Percentiles rank a stretch among this genome's conserved stretches.
These are phyloP conservation scores for Cytospora leucostoma DNA, from an alignment of 2,329 filamentous ascomycete genomes.

Conservation along the genomic window DNA sequence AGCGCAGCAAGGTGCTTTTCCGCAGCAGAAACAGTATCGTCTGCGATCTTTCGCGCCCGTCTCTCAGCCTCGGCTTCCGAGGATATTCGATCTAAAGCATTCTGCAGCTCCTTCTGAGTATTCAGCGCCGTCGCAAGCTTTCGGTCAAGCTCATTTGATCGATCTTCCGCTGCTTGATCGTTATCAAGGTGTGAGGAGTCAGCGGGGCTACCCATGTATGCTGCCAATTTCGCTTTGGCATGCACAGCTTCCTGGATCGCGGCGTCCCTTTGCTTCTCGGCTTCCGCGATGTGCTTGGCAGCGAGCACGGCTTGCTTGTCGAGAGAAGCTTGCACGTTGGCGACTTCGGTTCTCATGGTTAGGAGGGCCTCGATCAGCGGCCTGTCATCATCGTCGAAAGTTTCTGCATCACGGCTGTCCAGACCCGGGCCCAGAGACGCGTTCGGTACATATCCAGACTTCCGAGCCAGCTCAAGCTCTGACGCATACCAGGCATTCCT, in stretches of 20 bases:
- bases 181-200: constrained; percentile 61
- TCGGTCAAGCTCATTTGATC: constrained; percentile 73
- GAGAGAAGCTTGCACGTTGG: constrained; percentile 85
- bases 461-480: constrained; percentile 86
- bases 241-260: constrained; percentile 96
- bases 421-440: constrained; percentile 69
- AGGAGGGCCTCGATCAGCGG: constrained; percentile 90
- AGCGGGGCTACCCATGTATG: constrained; percentile 66
- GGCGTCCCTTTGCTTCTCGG: constrained; percentile 90
- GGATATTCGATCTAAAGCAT: constrained; percentile 68
- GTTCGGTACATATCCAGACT: constrained; percentile 81
- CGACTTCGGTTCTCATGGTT: constrained; percentile 85
- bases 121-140: constrained; percentile 82
- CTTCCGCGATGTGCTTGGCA: constrained; percentile 86
- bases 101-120: constrained; percentile 76
- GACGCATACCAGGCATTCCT: constrained; percentile 97
- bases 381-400: constrained; percentile 88
- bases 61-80: constrained; percentile 79
- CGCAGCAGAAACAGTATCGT: constrained; percentile 81
- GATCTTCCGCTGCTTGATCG: constrained; percentile 63
- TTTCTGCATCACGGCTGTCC: constrained; percentile 74
- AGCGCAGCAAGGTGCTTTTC: constrained; percentile 82
- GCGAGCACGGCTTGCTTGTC: constrained; percentile 85
- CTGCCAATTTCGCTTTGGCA: constrained; percentile 88
- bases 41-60: constrained; percentile 77